Conservation (phyloP, 768 basidiomycete genomes). For the Gloeophyllum trabeum region DNA sequence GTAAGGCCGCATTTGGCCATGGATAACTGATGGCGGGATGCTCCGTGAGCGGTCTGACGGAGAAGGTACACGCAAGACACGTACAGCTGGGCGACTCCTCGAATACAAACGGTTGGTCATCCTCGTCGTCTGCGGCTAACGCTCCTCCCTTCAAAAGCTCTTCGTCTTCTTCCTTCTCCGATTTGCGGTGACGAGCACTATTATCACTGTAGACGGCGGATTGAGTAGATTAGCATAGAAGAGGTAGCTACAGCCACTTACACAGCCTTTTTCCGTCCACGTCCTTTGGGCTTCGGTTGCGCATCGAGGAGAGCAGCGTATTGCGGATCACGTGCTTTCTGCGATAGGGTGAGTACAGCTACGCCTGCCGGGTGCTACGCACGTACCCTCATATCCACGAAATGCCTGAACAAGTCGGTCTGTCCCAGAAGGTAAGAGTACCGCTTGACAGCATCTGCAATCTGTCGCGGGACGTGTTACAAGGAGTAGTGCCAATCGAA, state of each 20-base stretch:
- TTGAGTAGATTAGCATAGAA: background rate
- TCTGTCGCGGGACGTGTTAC: constrained; percentile 29
- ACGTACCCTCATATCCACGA: constrained; percentile 88
- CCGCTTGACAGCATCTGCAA: constrained; percentile 89
- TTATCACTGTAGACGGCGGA: constrained; percentile 41
- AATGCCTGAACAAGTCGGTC: constrained; percentile 96
- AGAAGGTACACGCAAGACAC: constrained; percentile 12
- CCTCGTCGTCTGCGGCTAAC: constrained; percentile 55
- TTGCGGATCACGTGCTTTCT: constrained; percentile 86
- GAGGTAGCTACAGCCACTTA: constrained; percentile 25
- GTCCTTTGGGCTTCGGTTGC: constrained; percentile 76
- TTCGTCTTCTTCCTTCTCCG: constrained; percentile 97
- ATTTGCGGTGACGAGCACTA: constrained; percentile 79
- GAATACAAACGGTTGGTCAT: constrained; percentile 89
- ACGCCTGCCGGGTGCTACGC: background rate
- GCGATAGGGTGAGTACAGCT: constrained; percentile 2
- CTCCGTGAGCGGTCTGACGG: background rate
- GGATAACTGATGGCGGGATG: constrained; percentile 40
- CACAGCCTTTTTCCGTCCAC: constrained; percentile 76
- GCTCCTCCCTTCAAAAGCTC: constrained; percentile 87
- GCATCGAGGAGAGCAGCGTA: constrained; percentile 85
- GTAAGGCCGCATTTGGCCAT: constrained; percentile 86
- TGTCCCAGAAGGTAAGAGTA: constrained; percentile 97
- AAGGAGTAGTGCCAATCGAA: background rate
- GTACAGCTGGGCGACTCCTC: constrained; percentile 88